Conservation (phyloP, 768 basidiomycete species). For the Pulveroboletus sp. region DNA sequence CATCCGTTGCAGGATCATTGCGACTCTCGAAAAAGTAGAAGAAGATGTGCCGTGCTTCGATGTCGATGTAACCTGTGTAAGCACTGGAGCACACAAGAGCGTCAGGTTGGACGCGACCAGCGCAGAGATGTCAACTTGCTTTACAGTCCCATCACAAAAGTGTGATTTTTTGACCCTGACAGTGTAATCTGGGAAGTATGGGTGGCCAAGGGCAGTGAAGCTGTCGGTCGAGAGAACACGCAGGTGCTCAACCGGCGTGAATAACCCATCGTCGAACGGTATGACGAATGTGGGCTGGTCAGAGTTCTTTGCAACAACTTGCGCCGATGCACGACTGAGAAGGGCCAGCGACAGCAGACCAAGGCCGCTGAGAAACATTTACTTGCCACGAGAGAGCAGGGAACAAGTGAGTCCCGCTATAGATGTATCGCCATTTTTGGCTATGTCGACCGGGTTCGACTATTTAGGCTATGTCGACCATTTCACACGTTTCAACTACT, state of each 20-base stretch:
- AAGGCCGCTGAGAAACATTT: constrained; percentile 15
- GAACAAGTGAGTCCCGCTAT: too few relatives aligned
- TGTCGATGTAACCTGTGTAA: constrained; percentile 67
- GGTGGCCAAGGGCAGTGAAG: constrained; percentile 40
- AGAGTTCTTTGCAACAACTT: neutral
- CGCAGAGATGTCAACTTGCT: constrained; percentile 22
- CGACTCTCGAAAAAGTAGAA: constrained; percentile 78
- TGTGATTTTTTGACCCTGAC: constrained; percentile 37
- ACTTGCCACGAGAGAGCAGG: too few relatives aligned
- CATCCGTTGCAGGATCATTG: constrained; percentile 49
- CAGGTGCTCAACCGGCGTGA: constrained; percentile 33
- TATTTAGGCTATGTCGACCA: too few relatives aligned
- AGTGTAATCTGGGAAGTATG: constrained; percentile 39
- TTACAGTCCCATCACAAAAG: constrained; percentile 40
- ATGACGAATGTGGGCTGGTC: neutral
- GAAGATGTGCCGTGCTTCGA: constrained; percentile 59
- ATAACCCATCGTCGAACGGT: constrained; percentile 27
- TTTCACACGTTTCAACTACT: too few relatives aligned
- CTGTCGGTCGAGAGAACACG: constrained; percentile 21
- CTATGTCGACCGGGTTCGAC: too few relatives aligned
- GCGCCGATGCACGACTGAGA: constrained; percentile 15
- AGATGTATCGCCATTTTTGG: too few relatives aligned
- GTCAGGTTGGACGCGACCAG: neutral
- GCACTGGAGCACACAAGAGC: constrained; percentile 30
- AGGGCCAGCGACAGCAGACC: constrained; percentile 15